These are phyloP conservation scores for Kodamaea leandrae DNA, from an alignment of 805 yeast species.

Conservation along the genomic window DNA sequence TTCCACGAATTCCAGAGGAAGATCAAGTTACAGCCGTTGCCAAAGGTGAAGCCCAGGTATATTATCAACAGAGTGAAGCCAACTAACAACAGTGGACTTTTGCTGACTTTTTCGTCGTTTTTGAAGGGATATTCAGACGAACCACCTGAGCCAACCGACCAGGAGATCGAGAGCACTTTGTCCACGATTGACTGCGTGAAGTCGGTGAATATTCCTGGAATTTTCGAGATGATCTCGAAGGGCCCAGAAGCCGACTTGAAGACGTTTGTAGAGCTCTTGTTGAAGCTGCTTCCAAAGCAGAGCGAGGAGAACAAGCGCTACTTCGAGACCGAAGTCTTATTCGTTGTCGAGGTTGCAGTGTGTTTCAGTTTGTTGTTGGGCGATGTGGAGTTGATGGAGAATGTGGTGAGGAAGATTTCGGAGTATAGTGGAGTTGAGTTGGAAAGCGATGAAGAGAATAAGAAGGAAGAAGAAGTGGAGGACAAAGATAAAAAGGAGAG, in stretches of 20 bases:
- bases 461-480: neutral
- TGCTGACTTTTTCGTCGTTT: slow-evolving; percentile 88
- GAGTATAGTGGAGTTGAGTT: slow-evolving; percentile 8
- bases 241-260: slow-evolving; percentile 35
- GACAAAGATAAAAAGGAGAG: slow-evolving; percentile 18
- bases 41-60: slow-evolving; percentile 64
- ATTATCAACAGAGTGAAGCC: slow-evolving; percentile 62
- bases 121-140: slow-evolving; percentile 85
- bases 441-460: neutral
- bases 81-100: slow-evolving; percentile 71
- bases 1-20: slow-evolving; percentile 64
- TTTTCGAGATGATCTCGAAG: slow-evolving; percentile 52
- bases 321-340: slow-evolving; percentile 47
- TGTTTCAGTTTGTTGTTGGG: slow-evolving; percentile 34
- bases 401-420: slow-evolving; percentile 11
- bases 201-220: slow-evolving; percentile 57
- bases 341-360: slow-evolving; percentile 44
- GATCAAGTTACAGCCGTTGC: slow-evolving; percentile 50
- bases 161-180: slow-evolving; percentile 82
- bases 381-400: slow-evolving; percentile 21
- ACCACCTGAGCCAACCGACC: slow-evolving; percentile 88
- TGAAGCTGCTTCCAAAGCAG: slow-evolving; percentile 27
- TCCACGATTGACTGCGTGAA: slow-evolving; percentile 81
- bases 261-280: slow-evolving; percentile 25
- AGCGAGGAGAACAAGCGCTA: slow-evolving; percentile 32